Evolutionary conservation across 2,329 filamentous ascomycete species (phyloP).

Genomic region (Scedosporium minutisporum): DNA sequence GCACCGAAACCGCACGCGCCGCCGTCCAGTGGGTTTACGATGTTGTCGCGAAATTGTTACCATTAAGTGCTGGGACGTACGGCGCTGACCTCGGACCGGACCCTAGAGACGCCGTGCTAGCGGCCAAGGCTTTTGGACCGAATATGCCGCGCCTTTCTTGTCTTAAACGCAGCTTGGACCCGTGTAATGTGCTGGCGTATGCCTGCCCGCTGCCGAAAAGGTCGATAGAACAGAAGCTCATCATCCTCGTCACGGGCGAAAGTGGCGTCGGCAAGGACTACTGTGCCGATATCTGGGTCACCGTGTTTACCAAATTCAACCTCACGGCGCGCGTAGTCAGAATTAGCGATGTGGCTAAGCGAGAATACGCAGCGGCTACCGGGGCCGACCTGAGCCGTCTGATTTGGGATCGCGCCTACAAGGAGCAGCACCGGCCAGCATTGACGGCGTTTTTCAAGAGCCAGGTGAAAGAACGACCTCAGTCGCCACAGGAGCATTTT

Average conservation of each 20-base stretch:
- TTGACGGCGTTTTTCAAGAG: constrained; percentile 42
- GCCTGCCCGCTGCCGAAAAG: constrained; percentile 41
- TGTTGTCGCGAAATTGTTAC: constrained; percentile 34
- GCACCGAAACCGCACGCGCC: constrained; percentile 24
- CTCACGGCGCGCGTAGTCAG: constrained; percentile 34
- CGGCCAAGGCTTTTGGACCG: constrained; percentile 44
- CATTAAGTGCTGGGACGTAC: constrained; percentile 43
- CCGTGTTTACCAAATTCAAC: constrained; percentile 22
- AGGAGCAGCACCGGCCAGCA: constrained; percentile 46
- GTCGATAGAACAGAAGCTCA: constrained; percentile 29
- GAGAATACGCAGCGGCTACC: constrained; percentile 40
- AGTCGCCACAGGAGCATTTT: constrained; percentile 42
- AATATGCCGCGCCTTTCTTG: constrained; percentile 38
- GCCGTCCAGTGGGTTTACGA: constrained; percentile 47
- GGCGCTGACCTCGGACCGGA: constrained; percentile 54
- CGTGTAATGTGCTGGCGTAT: constrained; percentile 40
- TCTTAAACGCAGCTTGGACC: constrained; percentile 42
- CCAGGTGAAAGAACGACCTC: constrained; percentile 32
- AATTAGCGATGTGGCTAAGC: constrained; percentile 50
- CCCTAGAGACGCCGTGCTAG: constrained; percentile 43
- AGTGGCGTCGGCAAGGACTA: constrained; percentile 51
- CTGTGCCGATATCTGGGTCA: constrained; percentile 43
- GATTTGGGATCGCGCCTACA: constrained; percentile 46
- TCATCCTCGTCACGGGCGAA: constrained; percentile 48
- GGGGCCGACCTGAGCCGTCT: constrained; percentile 38